Conservation (phyloP, 495 filamentous ascomycete genomes). For the Letharia columbiana region DNA sequence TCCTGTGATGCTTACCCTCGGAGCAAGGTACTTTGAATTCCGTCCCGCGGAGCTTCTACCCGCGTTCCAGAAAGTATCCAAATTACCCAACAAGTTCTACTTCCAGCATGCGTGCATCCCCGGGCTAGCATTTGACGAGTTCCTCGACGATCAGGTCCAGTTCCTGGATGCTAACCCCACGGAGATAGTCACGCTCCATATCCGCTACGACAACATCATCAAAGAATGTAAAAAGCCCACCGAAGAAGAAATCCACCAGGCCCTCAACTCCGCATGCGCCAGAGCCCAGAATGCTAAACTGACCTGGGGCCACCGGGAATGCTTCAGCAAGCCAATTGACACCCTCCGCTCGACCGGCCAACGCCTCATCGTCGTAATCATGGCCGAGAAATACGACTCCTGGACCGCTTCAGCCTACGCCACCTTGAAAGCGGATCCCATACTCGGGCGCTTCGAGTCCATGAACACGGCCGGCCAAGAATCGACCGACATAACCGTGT, state of each 20-base stretch:
- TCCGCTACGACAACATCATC: slow-evolving; percentile 47
- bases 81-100: slow-evolving; percentile 40
- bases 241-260: slow-evolving; percentile 34
- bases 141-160: slow-evolving; percentile 36
- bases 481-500: slow-evolving; percentile 37
- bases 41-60: slow-evolving; percentile 42
- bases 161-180: slow-evolving; percentile 38
- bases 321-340: slow-evolving; percentile 29
- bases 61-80: slow-evolving; percentile 28
- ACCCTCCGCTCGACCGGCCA: slow-evolving; percentile 36
- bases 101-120: slow-evolving; percentile 49
- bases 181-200: slow-evolving; percentile 45
- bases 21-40: slow-evolving; percentile 49
- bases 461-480: slow-evolving; percentile 33
- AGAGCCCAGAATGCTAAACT: background rate
- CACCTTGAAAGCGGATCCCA: slow-evolving; percentile 39
- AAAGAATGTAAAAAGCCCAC: slow-evolving; percentile 37
- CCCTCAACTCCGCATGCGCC: slow-evolving; percentile 32
- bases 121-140: slow-evolving; percentile 43
- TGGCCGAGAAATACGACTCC: slow-evolving; percentile 39
- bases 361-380: slow-evolving; percentile 40
- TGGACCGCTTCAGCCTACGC: slow-evolving; percentile 46
- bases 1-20: slow-evolving; percentile 38
- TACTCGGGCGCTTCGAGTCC: slow-evolving; percentile 36
- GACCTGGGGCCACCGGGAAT: slow-evolving; percentile 15